Percentiles rank a stretch among this genome's conserved stretches.
phyloP scores from a whole-genome alignment of 306 rosid species.

The Acacia melanoxylon region DNA sequence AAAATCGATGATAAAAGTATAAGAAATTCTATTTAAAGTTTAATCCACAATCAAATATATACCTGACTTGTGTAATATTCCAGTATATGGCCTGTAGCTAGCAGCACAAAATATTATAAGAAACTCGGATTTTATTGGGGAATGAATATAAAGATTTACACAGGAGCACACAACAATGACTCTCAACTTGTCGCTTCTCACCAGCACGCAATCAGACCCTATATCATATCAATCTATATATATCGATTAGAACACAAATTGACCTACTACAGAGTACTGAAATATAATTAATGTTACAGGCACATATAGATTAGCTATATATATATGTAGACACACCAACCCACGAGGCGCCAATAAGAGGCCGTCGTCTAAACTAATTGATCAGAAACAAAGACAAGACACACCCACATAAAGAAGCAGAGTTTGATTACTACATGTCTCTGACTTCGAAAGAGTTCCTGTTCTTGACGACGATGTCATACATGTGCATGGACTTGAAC shows the following conservation, averaged over 20 bases:
- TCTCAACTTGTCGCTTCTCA: not conserved
- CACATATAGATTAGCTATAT: not conserved
- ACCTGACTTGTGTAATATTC: not conserved
- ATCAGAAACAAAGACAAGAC: not conserved
- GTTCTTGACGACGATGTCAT: conserved; percentile 90
- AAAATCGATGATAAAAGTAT: not conserved
- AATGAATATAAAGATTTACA: conserved; percentile 22
- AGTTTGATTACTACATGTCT: conserved; percentile 34
- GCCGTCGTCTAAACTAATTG: not conserved
- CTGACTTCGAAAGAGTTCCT: conserved; percentile 74
- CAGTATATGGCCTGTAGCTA: not conserved
- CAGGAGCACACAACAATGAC: conserved; percentile 16
- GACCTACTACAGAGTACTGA: conserved; percentile 11
- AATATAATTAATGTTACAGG: conserved; percentile 11
- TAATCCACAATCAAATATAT: not conserved
- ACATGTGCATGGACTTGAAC: conserved; percentile 95
- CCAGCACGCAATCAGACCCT: not conserved
- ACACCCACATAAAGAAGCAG: too few relatives aligned
- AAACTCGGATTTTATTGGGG: conserved; percentile 6
- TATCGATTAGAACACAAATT: not conserved
- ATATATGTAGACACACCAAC: not conserved
- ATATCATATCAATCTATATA: not conserved
- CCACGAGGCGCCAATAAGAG: not conserved
- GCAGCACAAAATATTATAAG: not conserved
- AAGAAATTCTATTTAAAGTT: not conserved